Conservation (phyloP, 805 yeast genomes). For the Starmerella apicola region DNA sequence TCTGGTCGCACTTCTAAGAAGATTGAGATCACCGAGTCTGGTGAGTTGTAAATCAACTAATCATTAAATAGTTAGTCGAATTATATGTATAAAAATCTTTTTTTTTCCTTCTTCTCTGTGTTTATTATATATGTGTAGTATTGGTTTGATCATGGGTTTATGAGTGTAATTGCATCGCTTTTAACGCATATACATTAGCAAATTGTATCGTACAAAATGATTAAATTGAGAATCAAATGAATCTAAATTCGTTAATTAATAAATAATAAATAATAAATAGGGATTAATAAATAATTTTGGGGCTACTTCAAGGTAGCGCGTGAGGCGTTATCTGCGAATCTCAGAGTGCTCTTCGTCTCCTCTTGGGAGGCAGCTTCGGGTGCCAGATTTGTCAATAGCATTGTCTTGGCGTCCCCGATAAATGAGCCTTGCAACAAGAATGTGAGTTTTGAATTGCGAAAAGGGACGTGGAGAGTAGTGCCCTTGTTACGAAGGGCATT, state of each 20-base stretch:
- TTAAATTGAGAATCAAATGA: too few relatives aligned
- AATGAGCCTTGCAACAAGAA: conserved; percentile 73
- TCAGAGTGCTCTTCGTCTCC: conserved; percentile 72
- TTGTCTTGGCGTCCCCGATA: conserved; percentile 74
- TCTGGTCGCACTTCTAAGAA: conserved; percentile 55
- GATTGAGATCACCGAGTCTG: conserved; percentile 51
- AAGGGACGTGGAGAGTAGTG: conserved; percentile 44
- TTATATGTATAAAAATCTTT: too few relatives aligned
- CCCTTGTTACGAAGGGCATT: conserved; percentile 41
- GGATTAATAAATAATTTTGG: not conserved
- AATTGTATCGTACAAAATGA: too few relatives aligned
- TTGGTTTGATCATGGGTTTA: too few relatives aligned
- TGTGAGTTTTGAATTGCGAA: conserved; percentile 62
- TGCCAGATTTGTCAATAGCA: conserved; percentile 86
- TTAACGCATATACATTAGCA: too few relatives aligned
- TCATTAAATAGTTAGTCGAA: too few relatives aligned
- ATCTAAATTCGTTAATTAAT: not conserved
- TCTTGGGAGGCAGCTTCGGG: conserved; percentile 48
- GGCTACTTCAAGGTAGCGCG: conserved; percentile 7
- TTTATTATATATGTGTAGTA: too few relatives aligned
- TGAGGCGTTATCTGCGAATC: conserved; percentile 61
- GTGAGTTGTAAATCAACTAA: conserved; percentile 37
- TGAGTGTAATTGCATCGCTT: too few relatives aligned
- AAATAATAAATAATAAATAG: too few relatives aligned
- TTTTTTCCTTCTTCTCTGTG: too few relatives aligned